Conservation (phyloP, 768 basidiomycete genomes). For the Boletus pseudopeckii region DNA sequence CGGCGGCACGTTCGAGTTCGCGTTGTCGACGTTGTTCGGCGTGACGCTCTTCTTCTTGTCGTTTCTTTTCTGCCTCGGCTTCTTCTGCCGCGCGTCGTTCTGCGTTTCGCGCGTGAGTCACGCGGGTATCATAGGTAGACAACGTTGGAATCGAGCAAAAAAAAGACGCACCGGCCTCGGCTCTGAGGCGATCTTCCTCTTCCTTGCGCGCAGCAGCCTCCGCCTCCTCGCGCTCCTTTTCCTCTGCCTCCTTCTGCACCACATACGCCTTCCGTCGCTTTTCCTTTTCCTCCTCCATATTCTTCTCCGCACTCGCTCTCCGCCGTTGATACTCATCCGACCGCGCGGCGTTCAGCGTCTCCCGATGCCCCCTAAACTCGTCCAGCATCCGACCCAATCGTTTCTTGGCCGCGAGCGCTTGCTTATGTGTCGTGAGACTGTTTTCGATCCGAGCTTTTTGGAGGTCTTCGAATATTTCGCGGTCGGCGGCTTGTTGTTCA, state of each 20-base stretch:
- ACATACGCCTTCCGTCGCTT: constrained; percentile 60
- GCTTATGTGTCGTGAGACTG: constrained; percentile 54
- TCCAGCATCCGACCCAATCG: constrained; percentile 68
- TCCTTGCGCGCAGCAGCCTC: constrained; percentile 15
- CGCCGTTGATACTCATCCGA: constrained; percentile 62
- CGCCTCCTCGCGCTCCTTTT: constrained; percentile 26
- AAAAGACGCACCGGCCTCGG: constrained; percentile 48
- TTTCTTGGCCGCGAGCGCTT: constrained; percentile 70
- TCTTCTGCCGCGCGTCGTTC: constrained; percentile 59
- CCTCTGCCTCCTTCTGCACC: constrained; percentile 53
- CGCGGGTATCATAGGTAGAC: not conserved
- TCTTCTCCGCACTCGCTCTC: constrained; percentile 51
- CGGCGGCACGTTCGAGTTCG: constrained; percentile 48
- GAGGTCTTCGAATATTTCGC: constrained; percentile 58
- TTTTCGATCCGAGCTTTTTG: constrained; percentile 57
- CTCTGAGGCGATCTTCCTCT: constrained; percentile 43
- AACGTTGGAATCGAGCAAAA: not conserved
- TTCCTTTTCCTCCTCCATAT: constrained; percentile 82
- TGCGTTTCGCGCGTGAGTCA: constrained; percentile 20
- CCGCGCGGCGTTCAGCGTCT: constrained; percentile 53
- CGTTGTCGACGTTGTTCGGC: constrained; percentile 51
- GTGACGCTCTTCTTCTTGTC: constrained; percentile 57
- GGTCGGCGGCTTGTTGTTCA: constrained; percentile 76
- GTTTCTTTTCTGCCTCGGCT: constrained; percentile 51
- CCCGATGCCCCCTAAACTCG: constrained; percentile 59